Base-by-base conservation (phyloP, 2,329 filamentous ascomycete species). In the Bipolaris zeicola region DNA sequence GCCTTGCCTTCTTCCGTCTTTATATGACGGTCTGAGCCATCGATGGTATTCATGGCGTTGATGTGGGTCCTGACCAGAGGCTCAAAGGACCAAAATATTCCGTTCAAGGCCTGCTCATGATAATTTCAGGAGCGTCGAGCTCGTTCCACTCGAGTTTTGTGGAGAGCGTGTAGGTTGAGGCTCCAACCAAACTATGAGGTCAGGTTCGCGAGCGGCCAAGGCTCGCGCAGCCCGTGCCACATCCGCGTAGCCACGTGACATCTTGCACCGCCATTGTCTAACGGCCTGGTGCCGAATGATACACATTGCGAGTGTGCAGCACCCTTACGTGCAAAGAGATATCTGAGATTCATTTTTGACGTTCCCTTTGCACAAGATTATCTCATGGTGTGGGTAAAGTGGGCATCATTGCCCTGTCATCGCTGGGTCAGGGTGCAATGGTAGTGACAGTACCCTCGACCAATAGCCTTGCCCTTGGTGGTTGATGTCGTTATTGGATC, bases 41-140 rank as follows among this genome's bases (percentile, higher is more conserved):
- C 87, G 66, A 89, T 84, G 51, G 81, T 82, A 74, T 89, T 87
- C 87, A 89, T 89, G 36, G 43, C 67, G 54, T 37, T 26, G 22
- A 26, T 36, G 36, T 20, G 45, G 36, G 22, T 22, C 44, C 18
- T 38, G 13, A 11, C 14, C 18, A 16, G 36, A 39, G 22, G 38
- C 18, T 20, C 22, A 16, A 24, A 36, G 36, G 7, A 28, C 20
- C 46, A 28, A 28, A 7, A 20, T 16, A 24, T 37, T 10, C 16
- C 24, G n/a, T 46, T 57, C 45, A 49, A 34, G 20, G 20, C 3
- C 6, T 1, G 13, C 8, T 22, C 55, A 54, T 57, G 50, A 13
- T 49, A 46, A 11, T 20, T 14, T 34, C 8, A 6, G 26, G 31
- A 34, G 26, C 33, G 50, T 11, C 14, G 10, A 22, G 20, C n/a